Percentiles rank a stretch among this genome's conserved stretches.
phyloP scores from a whole-genome alignment of 176 grass and related monocot genomes.

The Oryza longistaminata region DNA sequence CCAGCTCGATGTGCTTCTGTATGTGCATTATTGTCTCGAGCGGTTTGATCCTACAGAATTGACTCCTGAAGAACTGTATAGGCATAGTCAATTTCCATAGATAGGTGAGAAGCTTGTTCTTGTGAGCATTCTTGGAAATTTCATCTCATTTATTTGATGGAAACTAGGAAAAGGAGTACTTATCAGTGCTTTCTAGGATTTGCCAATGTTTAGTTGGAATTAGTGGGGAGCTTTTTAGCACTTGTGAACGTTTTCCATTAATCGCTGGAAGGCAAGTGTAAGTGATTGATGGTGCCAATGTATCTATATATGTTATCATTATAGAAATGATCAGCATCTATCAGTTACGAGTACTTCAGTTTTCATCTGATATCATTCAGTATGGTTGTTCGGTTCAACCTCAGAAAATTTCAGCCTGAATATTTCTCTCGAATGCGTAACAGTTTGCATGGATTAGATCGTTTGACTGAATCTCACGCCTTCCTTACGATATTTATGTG shows the following conservation, averaged over 20 bases:
- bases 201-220: slow-evolving; percentile 20
- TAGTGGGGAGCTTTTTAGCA: slow-evolving; percentile 22
- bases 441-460: neutral
- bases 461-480: neutral
- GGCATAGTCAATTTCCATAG: slow-evolving; percentile 46
- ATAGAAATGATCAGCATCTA: slow-evolving; percentile 33
- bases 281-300: slow-evolving; percentile 24
- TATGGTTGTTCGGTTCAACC: neutral
- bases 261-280: slow-evolving; percentile 38
- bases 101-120: slow-evolving; percentile 34
- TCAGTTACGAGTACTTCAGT: slow-evolving; percentile 2
- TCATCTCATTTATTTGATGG: slow-evolving; percentile 41
- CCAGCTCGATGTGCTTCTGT: slow-evolving; percentile 6
- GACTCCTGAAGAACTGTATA: slow-evolving; percentile 48
- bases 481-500: neutral
- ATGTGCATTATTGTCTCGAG: neutral
- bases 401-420: neutral
- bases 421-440: neutral
- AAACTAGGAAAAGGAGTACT: slow-evolving; percentile 35
- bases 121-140: slow-evolving; percentile 33
- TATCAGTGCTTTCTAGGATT: slow-evolving; percentile 29
- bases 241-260: slow-evolving; percentile 29
- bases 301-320: slow-evolving; percentile 24
- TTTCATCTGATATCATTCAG: neutral
- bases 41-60: slow-evolving; percentile 26